These are phyloP conservation scores for Metarhizium guizhouense DNA, from an alignment of 2,329 filamentous ascomycete genomes.

Conservation along the genomic window DNA sequence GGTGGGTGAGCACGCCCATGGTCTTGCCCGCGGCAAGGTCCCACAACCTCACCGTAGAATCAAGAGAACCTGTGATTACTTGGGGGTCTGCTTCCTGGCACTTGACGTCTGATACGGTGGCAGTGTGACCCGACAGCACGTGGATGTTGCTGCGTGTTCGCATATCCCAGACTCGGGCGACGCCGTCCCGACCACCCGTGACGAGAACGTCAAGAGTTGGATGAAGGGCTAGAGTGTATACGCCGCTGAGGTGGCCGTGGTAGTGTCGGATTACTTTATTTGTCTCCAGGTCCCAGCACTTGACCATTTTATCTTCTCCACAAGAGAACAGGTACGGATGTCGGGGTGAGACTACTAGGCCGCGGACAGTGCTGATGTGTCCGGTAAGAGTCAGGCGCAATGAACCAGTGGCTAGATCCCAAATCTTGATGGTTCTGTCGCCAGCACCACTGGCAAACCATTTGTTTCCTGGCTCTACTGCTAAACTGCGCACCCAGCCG, in stretches of 20 bases:
- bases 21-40: slow-evolving; percentile 93
- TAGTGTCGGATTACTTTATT: slow-evolving; percentile 98
- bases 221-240: slow-evolving; percentile 89
- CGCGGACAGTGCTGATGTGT: slow-evolving; percentile 88
- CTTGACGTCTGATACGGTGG: slow-evolving; percentile 79
- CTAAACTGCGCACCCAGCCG: slow-evolving; percentile 84
- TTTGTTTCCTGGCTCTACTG: slow-evolving; percentile 91
- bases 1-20: slow-evolving; percentile 91
- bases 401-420: slow-evolving; percentile 86
- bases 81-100: slow-evolving; percentile 97
- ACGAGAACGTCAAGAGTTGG: slow-evolving; percentile 91
- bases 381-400: slow-evolving; percentile 81
- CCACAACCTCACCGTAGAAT: slow-evolving; percentile 87
- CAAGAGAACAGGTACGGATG: slow-evolving; percentile 98
- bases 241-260: slow-evolving; percentile 91
- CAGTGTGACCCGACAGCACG: slow-evolving; percentile 83
- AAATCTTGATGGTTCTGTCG: slow-evolving; percentile 96
- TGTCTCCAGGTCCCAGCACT: slow-evolving; percentile 99
- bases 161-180: slow-evolving; percentile 97
- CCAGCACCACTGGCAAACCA: slow-evolving; percentile 97
- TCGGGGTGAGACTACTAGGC: slow-evolving; percentile 81
- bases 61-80: slow-evolving; percentile 86
- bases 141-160: slow-evolving; percentile 92
- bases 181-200: slow-evolving; percentile 89
- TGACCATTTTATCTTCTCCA: slow-evolving; percentile 99